Evolutionary conservation across 192 early-diverging fungal genomes (phyloP).

Genomic region (Coemansia asiatica): DNA sequence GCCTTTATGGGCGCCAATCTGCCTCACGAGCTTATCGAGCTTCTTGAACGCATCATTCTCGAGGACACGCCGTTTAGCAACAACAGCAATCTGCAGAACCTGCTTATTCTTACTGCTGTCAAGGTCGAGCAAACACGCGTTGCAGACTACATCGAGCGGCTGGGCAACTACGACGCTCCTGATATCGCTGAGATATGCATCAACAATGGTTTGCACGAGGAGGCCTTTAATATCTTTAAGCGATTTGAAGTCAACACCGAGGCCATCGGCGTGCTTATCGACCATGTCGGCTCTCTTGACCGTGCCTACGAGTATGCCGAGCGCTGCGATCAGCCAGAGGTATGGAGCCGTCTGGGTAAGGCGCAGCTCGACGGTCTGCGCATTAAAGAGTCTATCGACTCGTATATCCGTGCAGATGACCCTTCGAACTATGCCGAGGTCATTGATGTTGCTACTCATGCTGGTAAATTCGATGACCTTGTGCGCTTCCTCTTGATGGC

Average conservation of each 20-base stretch:
- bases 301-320: slow-evolving; percentile 97
- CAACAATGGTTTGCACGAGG: slow-evolving; percentile 85
- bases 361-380: slow-evolving; percentile 88
- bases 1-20: slow-evolving; percentile 97
- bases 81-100: slow-evolving; percentile 95
- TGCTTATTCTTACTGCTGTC: slow-evolving; percentile 96
- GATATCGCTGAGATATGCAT: slow-evolving; percentile 97
- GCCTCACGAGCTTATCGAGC: slow-evolving; percentile 94
- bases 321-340: slow-evolving; percentile 82
- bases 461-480: slow-evolving; percentile 92
- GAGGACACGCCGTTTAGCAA: slow-evolving; percentile 91
- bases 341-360: slow-evolving; percentile 94
- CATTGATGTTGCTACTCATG: slow-evolving; percentile 72
- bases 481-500: slow-evolving; percentile 95
- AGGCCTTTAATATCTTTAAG: slow-evolving; percentile 96
- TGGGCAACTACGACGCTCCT: slow-evolving; percentile 95
- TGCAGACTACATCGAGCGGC: slow-evolving; percentile 92
- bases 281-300: slow-evolving; percentile 89
- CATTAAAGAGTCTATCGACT: slow-evolving; percentile 95
- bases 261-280: slow-evolving; percentile 89
- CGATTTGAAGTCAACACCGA: slow-evolving; percentile 87
- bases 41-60: slow-evolving; percentile 94
- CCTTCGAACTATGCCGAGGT: slow-evolving; percentile 87
- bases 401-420: slow-evolving; percentile 96
- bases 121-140: slow-evolving; percentile 91